These are phyloP conservation scores for Rickenella mellea DNA, from an alignment of 768 basidiomycete genomes.

Conservation along the genomic window DNA sequence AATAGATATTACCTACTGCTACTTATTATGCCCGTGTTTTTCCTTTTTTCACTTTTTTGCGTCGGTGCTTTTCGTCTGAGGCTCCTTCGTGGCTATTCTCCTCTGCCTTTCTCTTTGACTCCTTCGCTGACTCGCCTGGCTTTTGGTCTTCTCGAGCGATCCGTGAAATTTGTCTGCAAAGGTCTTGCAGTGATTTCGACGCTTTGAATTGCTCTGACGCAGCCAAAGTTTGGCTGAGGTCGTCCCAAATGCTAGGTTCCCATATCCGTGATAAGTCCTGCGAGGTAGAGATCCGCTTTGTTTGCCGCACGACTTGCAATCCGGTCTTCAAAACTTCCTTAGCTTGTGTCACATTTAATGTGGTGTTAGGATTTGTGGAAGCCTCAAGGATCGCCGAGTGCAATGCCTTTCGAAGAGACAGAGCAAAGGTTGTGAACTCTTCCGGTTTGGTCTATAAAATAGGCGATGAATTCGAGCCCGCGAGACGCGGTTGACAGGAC, in stretches of 20 bases:
- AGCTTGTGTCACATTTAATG: constrained; percentile 51
- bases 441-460: constrained; percentile 24
- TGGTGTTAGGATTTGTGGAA: constrained; percentile 30
- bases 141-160: no score
- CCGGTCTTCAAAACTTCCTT: constrained; percentile 76
- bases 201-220: constrained; percentile 51
- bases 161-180: constrained; percentile 54
- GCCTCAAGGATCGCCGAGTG: constrained; percentile 38
- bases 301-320: constrained; percentile 54
- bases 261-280: constrained; percentile 35
- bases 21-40: constrained; percentile 3
- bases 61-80: constrained; percentile 10
- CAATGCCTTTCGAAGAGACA: constrained; percentile 36
- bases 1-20: neutral
- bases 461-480: no score
- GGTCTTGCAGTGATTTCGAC: constrained; percentile 48
- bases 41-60: constrained; percentile 19
- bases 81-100: constrained; percentile 1
- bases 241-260: constrained; percentile 50
- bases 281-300: constrained; percentile 34
- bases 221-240: constrained; percentile 35
- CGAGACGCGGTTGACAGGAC: constrained; percentile 21
- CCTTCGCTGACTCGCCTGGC: neutral
- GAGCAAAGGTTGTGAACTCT: constrained; percentile 43
- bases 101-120: constrained; percentile 10